Percentiles rank a stretch among this genome's conserved stretches.
Evolutionary conservation across 2,329 filamentous ascomycete genomes (phyloP).

Genomic region (Arthrinium phaeospermum): DNA sequence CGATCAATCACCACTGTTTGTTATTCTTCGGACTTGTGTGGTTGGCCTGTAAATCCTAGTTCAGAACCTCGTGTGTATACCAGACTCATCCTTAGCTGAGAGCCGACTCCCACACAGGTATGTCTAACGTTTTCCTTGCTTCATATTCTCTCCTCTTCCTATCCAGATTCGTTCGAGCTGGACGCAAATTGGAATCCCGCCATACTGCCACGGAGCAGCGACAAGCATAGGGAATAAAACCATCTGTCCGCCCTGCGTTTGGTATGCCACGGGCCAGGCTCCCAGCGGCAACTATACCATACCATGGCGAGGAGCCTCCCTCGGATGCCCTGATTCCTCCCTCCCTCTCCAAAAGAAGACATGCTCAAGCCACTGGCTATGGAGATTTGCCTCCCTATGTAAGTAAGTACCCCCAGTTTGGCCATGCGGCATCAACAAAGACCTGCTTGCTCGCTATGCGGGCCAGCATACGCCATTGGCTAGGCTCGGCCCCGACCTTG

Average conservation of each 20-base stretch:
- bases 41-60: conserved; percentile 5
- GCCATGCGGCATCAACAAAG: background rate
- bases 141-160: background rate
- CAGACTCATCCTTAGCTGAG: background rate
- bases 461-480: background rate
- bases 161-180: background rate
- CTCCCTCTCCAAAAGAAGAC: background rate
- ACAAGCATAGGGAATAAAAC: background rate
- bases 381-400: background rate
- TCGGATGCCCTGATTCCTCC: background rate
- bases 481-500: conserved; percentile 1
- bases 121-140: background rate
- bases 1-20: conserved; percentile 3
- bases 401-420: background rate
- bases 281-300: background rate
- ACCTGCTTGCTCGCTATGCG: conserved; percentile 2
- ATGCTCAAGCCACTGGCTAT: background rate
- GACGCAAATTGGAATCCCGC: background rate
- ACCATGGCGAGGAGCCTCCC: background rate
- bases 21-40: conserved; percentile 26
- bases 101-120: background rate
- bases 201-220: background rate
- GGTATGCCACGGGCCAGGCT: background rate
- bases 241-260: background rate
- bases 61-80: background rate